Evolutionary conservation across 139 green algal species (phyloP).

Genomic region (Chlorella sp.): DNA sequence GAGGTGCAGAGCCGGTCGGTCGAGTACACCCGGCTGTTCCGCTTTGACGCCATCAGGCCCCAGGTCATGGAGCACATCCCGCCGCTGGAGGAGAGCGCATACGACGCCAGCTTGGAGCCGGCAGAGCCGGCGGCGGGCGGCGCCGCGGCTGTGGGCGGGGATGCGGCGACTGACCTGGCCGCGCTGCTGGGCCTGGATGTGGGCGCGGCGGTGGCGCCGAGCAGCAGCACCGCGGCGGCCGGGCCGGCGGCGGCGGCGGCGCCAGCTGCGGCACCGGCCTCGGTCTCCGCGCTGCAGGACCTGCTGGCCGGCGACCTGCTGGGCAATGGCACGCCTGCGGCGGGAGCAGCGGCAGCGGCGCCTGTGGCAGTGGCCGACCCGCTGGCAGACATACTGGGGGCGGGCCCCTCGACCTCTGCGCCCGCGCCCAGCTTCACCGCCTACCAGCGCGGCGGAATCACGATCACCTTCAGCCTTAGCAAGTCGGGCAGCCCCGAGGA

Average conservation of each 20-base stretch:
- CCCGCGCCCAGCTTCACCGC: conserved; percentile 50
- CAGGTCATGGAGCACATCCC: conserved; percentile 95
- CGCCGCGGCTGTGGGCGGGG: conserved; percentile 9
- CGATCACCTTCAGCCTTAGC: conserved; percentile 63
- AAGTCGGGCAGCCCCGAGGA: conserved; percentile 50
- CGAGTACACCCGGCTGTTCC: conserved; percentile 80
- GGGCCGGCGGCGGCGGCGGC: conserved; percentile 2
- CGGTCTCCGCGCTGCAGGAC: conserved; percentile 39
- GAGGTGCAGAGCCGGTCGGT: conserved; percentile 83
- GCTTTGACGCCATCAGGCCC: conserved; percentile 52
- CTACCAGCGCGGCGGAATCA: conserved; percentile 68
- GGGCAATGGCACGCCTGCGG: not conserved
- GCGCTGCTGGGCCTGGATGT: conserved; percentile 60
- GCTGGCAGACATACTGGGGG: conserved; percentile 35
- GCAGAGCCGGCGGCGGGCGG: not conserved
- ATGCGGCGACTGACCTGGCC: conserved; percentile 33
- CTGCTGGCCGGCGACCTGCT: conserved; percentile 39
- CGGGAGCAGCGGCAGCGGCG: not conserved
- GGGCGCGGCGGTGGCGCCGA: not conserved
- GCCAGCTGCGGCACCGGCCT: not conserved
- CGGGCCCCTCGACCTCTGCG: conserved; percentile 4
- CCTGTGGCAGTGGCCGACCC: conserved; percentile 29
- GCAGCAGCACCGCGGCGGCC: not conserved
- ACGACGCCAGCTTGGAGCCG: conserved; percentile 46
- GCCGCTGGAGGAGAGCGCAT: conserved; percentile 80